phyloP scores from a whole-genome alignment of 179 eudicot species.

The Patellifolia procumbens region DNA sequence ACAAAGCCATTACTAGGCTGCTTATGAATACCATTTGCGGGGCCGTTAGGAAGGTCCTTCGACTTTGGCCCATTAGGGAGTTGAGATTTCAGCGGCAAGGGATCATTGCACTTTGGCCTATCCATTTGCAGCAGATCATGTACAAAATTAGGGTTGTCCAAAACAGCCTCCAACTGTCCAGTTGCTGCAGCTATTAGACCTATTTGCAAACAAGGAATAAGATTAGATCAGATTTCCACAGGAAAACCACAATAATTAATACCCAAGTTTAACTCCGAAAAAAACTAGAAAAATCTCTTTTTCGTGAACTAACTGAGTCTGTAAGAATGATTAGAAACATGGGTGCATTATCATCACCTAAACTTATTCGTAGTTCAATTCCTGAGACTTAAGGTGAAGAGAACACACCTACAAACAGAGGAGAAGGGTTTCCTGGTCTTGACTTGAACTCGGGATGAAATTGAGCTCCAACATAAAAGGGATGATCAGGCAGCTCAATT shows the following conservation, averaged over 20 bases:
- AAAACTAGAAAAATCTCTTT: too few species aligned
- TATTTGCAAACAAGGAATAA: slow-evolving; percentile 28
- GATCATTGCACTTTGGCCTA: slow-evolving; percentile 30
- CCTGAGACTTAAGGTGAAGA: background rate
- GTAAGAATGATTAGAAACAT: too few species aligned
- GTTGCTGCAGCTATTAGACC: slow-evolving; percentile 89
- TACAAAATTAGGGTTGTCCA: slow-evolving; percentile 40
- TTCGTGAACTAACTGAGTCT: too few species aligned
- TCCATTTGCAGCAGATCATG: slow-evolving; percentile 30
- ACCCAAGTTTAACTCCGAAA: background rate
- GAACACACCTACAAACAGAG: slow-evolving; percentile 77
- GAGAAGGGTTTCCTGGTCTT: slow-evolving; percentile 91
- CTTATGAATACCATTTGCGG: slow-evolving; percentile 1
- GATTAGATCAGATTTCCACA: background rate
- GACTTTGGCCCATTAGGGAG: slow-evolving; percentile 2
- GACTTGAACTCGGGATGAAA: slow-evolving; percentile 98
- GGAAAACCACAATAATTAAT: background rate
- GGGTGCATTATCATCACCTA: too few species aligned
- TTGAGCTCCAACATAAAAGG: slow-evolving; percentile 85
- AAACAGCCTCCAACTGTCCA: slow-evolving; percentile 60
- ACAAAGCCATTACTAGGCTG: slow-evolving; percentile 19
- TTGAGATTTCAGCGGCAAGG: slow-evolving; percentile 30
- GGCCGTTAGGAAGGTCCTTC: slow-evolving; percentile 6
- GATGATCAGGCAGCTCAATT: slow-evolving; percentile 75
- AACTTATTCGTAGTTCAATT: too few species aligned